A percentile compares a stretch with the other conserved stretches of the same genome.
phyloP scores from a whole-genome alignment of 1,284 basidiomycete species.

The Takashimella koratensis region DNA sequence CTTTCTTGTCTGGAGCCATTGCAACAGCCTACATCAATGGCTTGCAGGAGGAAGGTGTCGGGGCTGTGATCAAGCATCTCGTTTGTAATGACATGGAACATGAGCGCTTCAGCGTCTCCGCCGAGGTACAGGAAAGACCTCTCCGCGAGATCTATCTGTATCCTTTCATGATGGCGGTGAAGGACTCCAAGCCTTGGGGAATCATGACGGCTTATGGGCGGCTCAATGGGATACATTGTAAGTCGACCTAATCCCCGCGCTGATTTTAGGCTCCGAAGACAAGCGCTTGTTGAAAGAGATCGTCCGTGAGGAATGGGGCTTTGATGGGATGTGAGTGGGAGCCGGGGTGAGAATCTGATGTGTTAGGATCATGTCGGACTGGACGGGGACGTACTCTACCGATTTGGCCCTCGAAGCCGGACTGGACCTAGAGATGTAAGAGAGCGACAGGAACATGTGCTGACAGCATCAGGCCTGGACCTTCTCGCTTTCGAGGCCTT shows the following conservation, averaged over 20 bases:
- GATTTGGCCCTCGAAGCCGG: constrained; percentile 65
- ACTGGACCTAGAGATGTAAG: constrained; percentile 53
- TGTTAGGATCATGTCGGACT: constrained; percentile 57
- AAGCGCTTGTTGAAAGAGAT: constrained; percentile 21
- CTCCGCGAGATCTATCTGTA: constrained; percentile 75
- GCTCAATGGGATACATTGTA: too few species aligned
- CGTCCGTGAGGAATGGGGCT: constrained; percentile 60
- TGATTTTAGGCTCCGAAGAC: background rate
- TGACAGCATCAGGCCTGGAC: constrained; percentile 52
- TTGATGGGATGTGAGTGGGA: constrained; percentile 60
- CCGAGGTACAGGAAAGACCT: constrained; percentile 58
- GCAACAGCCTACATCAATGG: constrained; percentile 68
- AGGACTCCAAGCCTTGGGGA: constrained; percentile 52
- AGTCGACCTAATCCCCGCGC: too few species aligned
- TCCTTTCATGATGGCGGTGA: constrained; percentile 78
- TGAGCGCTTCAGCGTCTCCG: constrained; percentile 16
- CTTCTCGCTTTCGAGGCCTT: constrained; percentile 51
- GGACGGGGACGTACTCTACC: constrained; percentile 61
- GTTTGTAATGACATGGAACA: constrained; percentile 31
- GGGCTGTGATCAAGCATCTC: constrained; percentile 45
- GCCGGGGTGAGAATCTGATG: too few species aligned
- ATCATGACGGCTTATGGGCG: constrained; percentile 54
- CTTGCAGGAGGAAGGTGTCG: constrained; percentile 65
- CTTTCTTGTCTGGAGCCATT: constrained; percentile 63
- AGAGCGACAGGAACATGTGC: background rate